Conservation (phyloP, 306 rosid genomes). For the Senna tora region DNA sequence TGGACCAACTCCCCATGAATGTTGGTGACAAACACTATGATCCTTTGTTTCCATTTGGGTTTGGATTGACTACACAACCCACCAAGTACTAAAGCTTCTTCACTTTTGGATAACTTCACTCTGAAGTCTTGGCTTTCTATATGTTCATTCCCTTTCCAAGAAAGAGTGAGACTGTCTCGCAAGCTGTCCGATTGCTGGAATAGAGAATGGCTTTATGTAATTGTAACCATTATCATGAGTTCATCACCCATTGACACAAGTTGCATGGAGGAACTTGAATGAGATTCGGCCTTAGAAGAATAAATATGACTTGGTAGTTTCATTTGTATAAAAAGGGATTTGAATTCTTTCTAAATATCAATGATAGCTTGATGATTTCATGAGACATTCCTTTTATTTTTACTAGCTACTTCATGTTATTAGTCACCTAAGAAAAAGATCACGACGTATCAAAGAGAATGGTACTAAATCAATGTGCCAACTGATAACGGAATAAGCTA, state of each 20-base stretch:
- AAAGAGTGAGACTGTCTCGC: neutral
- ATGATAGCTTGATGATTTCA: no score
- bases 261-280: neutral
- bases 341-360: no score
- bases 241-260: neutral
- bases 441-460: no score
- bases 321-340: neutral
- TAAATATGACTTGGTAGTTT: neutral
- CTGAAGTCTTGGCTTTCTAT: no score
- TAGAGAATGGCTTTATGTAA: neutral
- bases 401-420: no score
- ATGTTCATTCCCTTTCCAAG: neutral
- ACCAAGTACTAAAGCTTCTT: constrained; percentile 33
- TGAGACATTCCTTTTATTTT: no score
- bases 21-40: constrained; percentile 78
- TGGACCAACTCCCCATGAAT: constrained; percentile 83
- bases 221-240: neutral
- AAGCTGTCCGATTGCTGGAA: neutral
- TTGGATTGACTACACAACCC: constrained; percentile 69
- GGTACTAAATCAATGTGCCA: no score
- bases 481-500: no score
- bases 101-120: constrained; percentile 4
- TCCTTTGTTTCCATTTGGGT: constrained; percentile 78
- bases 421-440: no score
- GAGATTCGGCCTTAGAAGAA: neutral